Base-by-base conservation (phyloP, 2,329 filamentous ascomycete genomes). In the Colletotrichum brevisporum region DNA sequence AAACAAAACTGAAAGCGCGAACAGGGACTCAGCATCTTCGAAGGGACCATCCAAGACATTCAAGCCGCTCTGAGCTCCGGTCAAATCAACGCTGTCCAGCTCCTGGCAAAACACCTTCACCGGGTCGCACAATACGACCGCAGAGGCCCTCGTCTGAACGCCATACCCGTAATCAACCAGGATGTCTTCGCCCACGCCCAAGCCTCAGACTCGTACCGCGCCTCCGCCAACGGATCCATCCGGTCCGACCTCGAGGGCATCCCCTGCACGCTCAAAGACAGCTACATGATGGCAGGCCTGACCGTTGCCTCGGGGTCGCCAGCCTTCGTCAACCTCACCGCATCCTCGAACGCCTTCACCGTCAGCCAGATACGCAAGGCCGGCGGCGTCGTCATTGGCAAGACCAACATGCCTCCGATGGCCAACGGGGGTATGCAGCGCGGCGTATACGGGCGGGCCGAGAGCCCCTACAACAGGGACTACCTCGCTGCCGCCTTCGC, bases 331-430 rank as follows among this genome's bases (percentile, higher is more conserved):
- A 74, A 83, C 5, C 74, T 90, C 0, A 72, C 84, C 4, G 82
- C 88, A 0, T 84, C 80, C 12, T 81, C 86, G 56, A 86, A 90
- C 74, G 85, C 86, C 1, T 84, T 84, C 10, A 83, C 84, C 6
- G 86, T 86, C 0, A 73, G 79, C 18, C 76, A 78, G 13, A 77
- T 90, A 6, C 80, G 82, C 5, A 77, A 82, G 21, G 84, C 84
- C 1, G 86, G 87, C 2, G 85, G 83, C 0, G 78, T 89, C 1
- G 75, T 87, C 15, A 77, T 89, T 0, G 88, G 88, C 0, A 82
- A 83, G 53, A 89, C 88, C 0, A 90, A 79, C 13, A 88, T 87
- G 81, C 85, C 85, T 0, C 84, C 88, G 0, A 88, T 89, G 86
- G 88, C 87, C 12, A 83, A 84, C 24, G 87, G 86, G 0, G 88